These are phyloP conservation scores for Pythium monospermum DNA, from an alignment of 352 stramenopile genomes.

Conservation along the genomic window DNA sequence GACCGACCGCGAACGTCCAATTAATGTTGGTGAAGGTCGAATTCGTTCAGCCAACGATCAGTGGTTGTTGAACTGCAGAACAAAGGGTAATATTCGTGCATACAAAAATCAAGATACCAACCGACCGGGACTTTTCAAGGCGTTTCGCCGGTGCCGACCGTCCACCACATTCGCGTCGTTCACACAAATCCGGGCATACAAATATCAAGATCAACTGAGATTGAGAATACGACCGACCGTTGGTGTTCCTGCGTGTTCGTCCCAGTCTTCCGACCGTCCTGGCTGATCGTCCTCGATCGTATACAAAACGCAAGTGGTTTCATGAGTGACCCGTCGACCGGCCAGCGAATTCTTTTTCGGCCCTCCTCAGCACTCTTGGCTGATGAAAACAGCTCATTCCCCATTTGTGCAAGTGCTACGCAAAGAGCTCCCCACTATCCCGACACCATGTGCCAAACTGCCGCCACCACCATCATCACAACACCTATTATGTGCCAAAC, in stretches of 20 bases:
- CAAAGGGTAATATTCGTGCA: too few species aligned
- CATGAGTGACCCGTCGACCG: background rate
- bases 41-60: too few species aligned
- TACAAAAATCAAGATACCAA: constrained; percentile 11
- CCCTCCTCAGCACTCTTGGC: background rate
- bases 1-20: constrained; percentile 16
- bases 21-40: too few species aligned
- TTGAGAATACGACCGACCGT: constrained; percentile 18
- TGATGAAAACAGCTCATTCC: background rate
- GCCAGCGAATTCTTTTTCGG: background rate
- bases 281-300: background rate
- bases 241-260: constrained; percentile 19
- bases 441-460: background rate
- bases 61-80: too few species aligned
- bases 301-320: constrained; percentile 6
- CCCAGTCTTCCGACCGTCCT: constrained; percentile 10
- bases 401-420: background rate
- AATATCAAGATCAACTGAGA: background rate
- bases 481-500: constrained; percentile 9
- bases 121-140: constrained; percentile 1
- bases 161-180: background rate
- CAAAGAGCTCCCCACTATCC: background rate
- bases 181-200: background rate
- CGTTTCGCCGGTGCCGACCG: constrained; percentile 10
- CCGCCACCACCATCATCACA: background rate